Conservation (phyloP, 2,329 filamentous ascomycete species). For the Aspergillus novoparasiticus region DNA sequence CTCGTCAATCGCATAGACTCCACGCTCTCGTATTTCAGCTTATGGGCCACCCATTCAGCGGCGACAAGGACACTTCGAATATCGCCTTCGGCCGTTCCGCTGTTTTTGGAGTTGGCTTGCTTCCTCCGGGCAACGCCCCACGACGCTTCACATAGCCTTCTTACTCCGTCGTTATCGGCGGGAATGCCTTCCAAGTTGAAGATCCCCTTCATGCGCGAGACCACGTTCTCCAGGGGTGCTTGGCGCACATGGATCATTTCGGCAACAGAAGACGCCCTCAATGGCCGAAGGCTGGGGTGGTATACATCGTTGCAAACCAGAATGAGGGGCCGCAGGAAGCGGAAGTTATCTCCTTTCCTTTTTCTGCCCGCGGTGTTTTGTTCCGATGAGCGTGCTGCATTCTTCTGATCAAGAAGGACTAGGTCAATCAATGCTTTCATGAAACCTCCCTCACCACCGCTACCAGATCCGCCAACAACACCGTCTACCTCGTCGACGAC, state of each 20-base stretch:
- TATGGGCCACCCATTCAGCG: slow-evolving; percentile 66
- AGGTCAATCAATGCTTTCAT: slow-evolving; percentile 93
- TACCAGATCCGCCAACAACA: slow-evolving; percentile 77
- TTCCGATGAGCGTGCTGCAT: slow-evolving; percentile 51
- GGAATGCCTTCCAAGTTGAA: slow-evolving; percentile 88
- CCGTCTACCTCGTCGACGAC: slow-evolving; percentile 97
- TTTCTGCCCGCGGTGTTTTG: slow-evolving; percentile 33
- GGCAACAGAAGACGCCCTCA: slow-evolving; percentile 81
- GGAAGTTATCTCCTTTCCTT: slow-evolving; percentile 83
- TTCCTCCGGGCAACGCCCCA: slow-evolving; percentile 66
- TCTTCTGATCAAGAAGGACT: slow-evolving; percentile 82
- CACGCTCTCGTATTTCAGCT: slow-evolving; percentile 52
- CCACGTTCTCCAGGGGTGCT: slow-evolving; percentile 82
- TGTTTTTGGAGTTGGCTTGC: slow-evolving; percentile 50
- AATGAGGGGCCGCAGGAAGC: slow-evolving; percentile 82
- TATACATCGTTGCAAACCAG: slow-evolving; percentile 98
- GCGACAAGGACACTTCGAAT: slow-evolving; percentile 67
- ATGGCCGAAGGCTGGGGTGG: slow-evolving; percentile 79
- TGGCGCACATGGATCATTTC: slow-evolving; percentile 92
- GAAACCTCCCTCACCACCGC: slow-evolving; percentile 86
- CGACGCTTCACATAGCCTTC: slow-evolving; percentile 67
- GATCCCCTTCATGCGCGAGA: slow-evolving; percentile 75
- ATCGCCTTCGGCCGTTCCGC: slow-evolving; percentile 54
- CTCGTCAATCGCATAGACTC: slow-evolving; percentile 52
- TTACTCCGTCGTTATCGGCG: slow-evolving; percentile 85